Evolutionary conservation across 441 rosid species (phyloP).

Genomic region (Euphorbia celastroides): DNA sequence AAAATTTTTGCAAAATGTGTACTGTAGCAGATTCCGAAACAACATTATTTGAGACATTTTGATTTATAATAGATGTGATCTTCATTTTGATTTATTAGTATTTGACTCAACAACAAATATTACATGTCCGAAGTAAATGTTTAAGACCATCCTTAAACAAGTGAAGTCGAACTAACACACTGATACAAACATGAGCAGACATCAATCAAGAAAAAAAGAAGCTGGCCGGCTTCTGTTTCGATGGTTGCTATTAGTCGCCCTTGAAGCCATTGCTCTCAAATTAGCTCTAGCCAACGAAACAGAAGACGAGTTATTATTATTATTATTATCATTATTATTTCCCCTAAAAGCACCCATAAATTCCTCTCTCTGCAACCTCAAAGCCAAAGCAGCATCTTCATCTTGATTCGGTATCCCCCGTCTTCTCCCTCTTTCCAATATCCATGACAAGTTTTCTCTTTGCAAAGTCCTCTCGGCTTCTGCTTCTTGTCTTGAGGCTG

Average conservation of each 20-base stretch:
- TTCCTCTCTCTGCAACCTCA: conserved; percentile 84
- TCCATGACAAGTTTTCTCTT: conserved; percentile 39
- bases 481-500: conserved; percentile 25
- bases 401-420: conserved; percentile 48
- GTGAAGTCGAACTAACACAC: background rate
- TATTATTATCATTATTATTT: conserved; percentile 25
- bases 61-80: background rate
- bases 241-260: conserved; percentile 48
- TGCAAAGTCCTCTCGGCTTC: conserved; percentile 36
- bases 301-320: too few species aligned
- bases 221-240: conserved; percentile 34
- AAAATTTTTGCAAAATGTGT: background rate
- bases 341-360: conserved; percentile 56
- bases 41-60: background rate
- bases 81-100: too few species aligned
- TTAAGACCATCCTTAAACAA: background rate
- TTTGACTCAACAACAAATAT: too few species aligned
- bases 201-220: conserved; percentile 10
- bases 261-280: conserved; percentile 87
- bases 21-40: conserved; percentile 4
- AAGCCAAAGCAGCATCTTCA: conserved; percentile 73
- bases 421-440: conserved; percentile 22
- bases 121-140: background rate
- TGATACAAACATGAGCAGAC: background rate
- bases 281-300: conserved; percentile 70